A percentile compares a stretch with the other conserved stretches of the same genome.
Evolutionary conservation across 805 yeast genomes (phyloP).

Genomic region (Yarrowia keelungensis): DNA sequence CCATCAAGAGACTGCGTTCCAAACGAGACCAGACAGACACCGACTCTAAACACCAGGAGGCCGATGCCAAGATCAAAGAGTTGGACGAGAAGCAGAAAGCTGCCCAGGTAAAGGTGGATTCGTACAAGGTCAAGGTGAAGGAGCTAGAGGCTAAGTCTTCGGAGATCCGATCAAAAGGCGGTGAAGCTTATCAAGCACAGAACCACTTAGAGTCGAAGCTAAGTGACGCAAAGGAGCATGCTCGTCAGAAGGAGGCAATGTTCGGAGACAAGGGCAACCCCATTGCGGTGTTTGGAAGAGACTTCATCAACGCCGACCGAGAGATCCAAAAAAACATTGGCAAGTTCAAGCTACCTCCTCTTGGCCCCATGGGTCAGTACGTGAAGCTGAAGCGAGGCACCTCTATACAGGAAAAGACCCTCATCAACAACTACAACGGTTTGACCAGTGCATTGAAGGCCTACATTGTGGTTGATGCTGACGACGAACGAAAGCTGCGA

Average conservation of each 20-base stretch:
- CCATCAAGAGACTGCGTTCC: not conserved
- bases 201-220: not conserved
- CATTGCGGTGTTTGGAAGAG: not conserved
- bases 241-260: not conserved
- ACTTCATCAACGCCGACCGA: not conserved
- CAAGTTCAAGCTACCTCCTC: slow-evolving; percentile 6
- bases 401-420: not conserved
- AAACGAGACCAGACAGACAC: not conserved
- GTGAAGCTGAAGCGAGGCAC: slow-evolving; percentile 16
- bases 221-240: not conserved
- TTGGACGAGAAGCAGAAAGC: not conserved
- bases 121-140: not conserved
- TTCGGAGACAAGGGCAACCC: slow-evolving; percentile 15
- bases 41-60: not conserved
- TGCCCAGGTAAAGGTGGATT: not conserved
- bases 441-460: not conserved
- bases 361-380: slow-evolving; percentile 29
- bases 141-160: not conserved
- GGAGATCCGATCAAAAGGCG: not conserved
- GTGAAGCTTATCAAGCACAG: not conserved
- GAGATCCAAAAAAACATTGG: not conserved
- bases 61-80: not conserved
- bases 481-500: slow-evolving; percentile 13
- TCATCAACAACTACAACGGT: not conserved
- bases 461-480: not conserved